phyloP scores from a whole-genome alignment of 768 basidiomycete genomes.

The Amanita brunnescens region DNA sequence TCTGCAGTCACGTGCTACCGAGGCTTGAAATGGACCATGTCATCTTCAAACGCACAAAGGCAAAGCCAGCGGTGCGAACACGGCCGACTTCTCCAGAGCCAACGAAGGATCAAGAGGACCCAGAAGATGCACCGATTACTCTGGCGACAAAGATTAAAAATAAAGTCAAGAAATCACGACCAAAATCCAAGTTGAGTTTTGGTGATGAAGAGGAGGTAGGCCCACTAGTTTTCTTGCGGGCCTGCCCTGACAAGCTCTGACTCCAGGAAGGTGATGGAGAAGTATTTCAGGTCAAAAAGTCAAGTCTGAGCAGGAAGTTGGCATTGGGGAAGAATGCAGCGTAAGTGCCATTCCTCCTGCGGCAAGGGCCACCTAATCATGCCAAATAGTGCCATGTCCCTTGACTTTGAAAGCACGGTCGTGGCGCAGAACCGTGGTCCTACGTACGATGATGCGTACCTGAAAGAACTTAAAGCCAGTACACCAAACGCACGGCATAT shows the following conservation, averaged over 20 bases:
- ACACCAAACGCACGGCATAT: conserved; percentile 48
- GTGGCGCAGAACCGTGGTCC: conserved; percentile 48
- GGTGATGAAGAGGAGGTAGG: conserved; percentile 57
- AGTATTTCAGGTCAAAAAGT: conserved; percentile 75
- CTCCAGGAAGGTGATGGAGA: conserved; percentile 50
- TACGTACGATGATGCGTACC: conserved; percentile 62
- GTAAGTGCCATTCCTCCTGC: conserved; percentile 21
- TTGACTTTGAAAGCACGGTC: conserved; percentile 46
- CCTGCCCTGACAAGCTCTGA: conserved; percentile 19
- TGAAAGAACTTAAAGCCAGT: conserved; percentile 72
- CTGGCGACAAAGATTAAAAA: conserved; percentile 63
- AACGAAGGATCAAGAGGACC: conserved; percentile 20
- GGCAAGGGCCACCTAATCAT: conserved; percentile 2
- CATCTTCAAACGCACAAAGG: conserved; percentile 43
- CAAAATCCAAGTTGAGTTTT: conserved; percentile 69
- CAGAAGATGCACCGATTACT: conserved; percentile 47
- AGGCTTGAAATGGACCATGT: conserved; percentile 29
- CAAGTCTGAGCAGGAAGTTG: conserved; percentile 61
- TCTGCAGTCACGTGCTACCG: conserved; percentile 30
- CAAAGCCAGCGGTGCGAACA: conserved; percentile 30
- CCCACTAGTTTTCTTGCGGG: conserved; percentile 12
- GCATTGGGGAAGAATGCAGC: conserved; percentile 46
- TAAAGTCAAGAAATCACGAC: conserved; percentile 56
- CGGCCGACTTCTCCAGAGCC: conserved; percentile 35
- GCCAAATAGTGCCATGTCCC: conserved; percentile 21